Evolutionary conservation across 495 filamentous ascomycete genomes (phyloP), one percentile per base, ranked within the genome.

Genomic region (Tuber indicum): DNA sequence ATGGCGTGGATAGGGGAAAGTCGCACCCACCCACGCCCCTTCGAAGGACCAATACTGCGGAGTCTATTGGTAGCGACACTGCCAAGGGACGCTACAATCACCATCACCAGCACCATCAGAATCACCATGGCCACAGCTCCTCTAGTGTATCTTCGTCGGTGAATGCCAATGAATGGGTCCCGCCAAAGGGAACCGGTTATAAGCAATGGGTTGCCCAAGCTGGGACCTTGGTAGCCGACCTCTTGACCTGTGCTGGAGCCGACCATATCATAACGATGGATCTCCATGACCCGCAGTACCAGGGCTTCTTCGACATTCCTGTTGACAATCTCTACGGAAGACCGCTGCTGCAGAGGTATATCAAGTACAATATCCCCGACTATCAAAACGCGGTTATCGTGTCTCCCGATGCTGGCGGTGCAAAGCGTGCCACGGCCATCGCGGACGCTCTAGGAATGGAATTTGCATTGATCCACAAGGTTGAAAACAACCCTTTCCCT

Each of bases 181-280:
- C 80, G 1, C 78, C 78, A 8, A 80, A 80, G 52, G 93, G 93
- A 79, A 92, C 94, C 2, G 96, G 96, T 23, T 99, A 98, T 84
- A 96, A 94, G 85, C 93, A 97, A 87, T 98, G 96, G 96, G 94
- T 99, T 79, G 96, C 96, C 41, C 96, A 98, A 85, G 95, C 96
- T 70, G 96, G 96, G 72, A 98, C 96, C 26, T 88, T 99, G 78
- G 92, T 99, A 36, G 96, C 96, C 39, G 94, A 98, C 84, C 89
- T 99, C 73, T 86, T 99, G 75, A 98, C 94, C 62, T 98, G 94
- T 84, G 96, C 96, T 77, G 96, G 96, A 73, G 94, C 96, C 39
- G 96, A 99, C 85, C 96, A 98, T 85, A 88, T 99, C 84, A 94
- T 99, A 82, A 98, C 96, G 3, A 95, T 97, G 90, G 96, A 99